Evolutionary conservation across 1,284 basidiomycete species (phyloP).

Genomic region (Gastroboletus turbinatus): DNA sequence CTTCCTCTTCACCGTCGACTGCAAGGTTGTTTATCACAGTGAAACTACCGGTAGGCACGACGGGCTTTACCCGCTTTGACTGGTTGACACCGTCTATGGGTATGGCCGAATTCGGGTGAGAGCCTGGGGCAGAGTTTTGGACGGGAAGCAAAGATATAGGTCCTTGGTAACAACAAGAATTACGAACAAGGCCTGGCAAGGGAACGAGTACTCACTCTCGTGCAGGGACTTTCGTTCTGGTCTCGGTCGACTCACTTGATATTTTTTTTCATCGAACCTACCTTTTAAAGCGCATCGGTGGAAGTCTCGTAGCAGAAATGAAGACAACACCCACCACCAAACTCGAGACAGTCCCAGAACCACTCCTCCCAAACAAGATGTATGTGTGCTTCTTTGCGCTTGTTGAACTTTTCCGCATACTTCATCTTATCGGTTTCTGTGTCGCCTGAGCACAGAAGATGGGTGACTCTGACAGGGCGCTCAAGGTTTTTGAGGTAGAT

Average conservation of each 20-base stretch:
- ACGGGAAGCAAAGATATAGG: constrained; percentile 11
- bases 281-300: constrained; percentile 30
- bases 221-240: constrained; percentile 47
- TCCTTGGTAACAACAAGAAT: constrained; percentile 17
- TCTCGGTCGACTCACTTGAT: constrained; percentile 56
- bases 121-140: constrained; percentile 17
- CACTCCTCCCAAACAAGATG: constrained; percentile 81
- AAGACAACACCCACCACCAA: constrained; percentile 47
- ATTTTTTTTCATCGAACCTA: constrained; percentile 52
- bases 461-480: constrained; percentile 67
- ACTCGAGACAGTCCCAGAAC: constrained; percentile 79
- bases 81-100: constrained; percentile 4
- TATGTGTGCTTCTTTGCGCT: constrained; percentile 61
- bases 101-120: constrained; percentile 13
- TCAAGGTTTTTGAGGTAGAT: constrained; percentile 60
- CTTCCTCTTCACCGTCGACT: constrained; percentile 37
- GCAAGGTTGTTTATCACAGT: constrained; percentile 22
- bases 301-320: neutral
- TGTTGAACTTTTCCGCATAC: constrained; percentile 68
- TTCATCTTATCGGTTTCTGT: constrained; percentile 63
- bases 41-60: constrained; percentile 21
- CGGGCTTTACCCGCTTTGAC: constrained; percentile 2
- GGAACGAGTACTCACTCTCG: constrained; percentile 30
- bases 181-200: neutral
- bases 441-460: constrained; percentile 55